Evolutionary conservation across 2,329 filamentous ascomycete genomes (phyloP), one percentile per base, ranked within the genome.

Genomic region (Aspergillus proliferans): DNA sequence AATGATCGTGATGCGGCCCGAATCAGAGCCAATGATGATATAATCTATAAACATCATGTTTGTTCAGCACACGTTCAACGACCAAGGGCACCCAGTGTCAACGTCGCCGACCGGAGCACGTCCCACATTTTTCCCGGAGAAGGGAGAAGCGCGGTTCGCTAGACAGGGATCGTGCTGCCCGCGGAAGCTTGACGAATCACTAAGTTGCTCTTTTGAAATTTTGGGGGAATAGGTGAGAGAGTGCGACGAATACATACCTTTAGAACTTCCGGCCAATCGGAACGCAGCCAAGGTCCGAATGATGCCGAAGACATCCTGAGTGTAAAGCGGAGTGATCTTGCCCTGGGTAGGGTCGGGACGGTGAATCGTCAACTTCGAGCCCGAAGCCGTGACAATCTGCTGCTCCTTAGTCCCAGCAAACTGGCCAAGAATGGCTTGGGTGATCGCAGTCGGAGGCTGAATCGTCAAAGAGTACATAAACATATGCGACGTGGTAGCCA

Each of bases 401-500:
- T 98, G 93, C 73, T 96, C 92, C 75, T 92, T 95, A 56, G 89
- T 95, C 58, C 92, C 91, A 52, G 89, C 85, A 72, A 97, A 97
- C 74, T 97, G 92, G 61, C 93, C 94, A 52, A 95, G 80, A 57
- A 96, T 86, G 56, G 93, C 91, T 73, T 95, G 87, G 45, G 86
- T 90, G 64, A 95, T 84, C 52, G 89, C 87, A 58, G 90, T 91
- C 30, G 93, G 88, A 60, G 88, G 86, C 73, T 96, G 90, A 65
- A 99, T 85, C 60, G 93, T 97, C 76, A 98, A 80, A 64, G 89
- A 93, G 76, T 98, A 98, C 76, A 98, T 85, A 71, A 96, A 96
- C 89, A 96, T 95, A 70, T 92, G 92, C 58, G 91, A 96, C 53
- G 92, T 96, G 69, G 91, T 95, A 76, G 93, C 92, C 93, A 97